A percentile compares a stretch with the other conserved stretches of the same genome.
Conservation (phyloP, 202 grass and related monocot genomes). For the Eragrostis tef region DNA sequence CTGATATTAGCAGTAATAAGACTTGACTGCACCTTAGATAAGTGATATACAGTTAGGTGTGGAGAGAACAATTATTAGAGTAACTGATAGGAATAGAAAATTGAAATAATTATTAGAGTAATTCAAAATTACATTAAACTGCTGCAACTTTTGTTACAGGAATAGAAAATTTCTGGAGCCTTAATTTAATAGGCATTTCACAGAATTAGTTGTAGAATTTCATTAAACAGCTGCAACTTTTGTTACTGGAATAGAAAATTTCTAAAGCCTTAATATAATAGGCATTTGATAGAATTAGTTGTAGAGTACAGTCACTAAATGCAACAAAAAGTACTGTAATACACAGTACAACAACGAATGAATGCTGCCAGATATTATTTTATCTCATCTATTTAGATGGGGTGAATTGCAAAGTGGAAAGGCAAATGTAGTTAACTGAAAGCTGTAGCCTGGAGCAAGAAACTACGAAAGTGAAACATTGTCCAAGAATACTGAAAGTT, state of each 20-base stretch:
- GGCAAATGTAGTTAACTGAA: conserved; percentile 11
- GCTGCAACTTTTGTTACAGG: not conserved
- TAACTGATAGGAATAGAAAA: too few relatives aligned
- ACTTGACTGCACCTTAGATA: not conserved
- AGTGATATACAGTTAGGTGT: not conserved
- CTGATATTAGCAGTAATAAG: not conserved
- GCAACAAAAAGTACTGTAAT: not conserved
- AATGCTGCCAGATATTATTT: not conserved
- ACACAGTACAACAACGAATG: not conserved
- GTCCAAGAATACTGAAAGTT: conserved; percentile 45
- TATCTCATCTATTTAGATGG: conserved; percentile 1
- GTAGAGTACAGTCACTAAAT: conserved; percentile 8
- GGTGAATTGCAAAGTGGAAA: conserved; percentile 14
- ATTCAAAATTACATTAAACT: conserved; percentile 6
- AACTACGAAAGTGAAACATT: conserved; percentile 26
- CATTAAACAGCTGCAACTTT: not conserved
- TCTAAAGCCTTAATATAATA: conserved; percentile 1
- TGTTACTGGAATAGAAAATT: not conserved
- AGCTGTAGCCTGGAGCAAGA: conserved; percentile 36
- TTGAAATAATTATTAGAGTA: not conserved
- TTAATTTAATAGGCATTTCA: not conserved
- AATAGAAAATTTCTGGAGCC: not conserved
- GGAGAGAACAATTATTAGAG: not conserved
- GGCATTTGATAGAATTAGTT: not conserved
- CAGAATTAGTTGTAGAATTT: not conserved